Conservation (phyloP, 208 protist genomes). For the Crithidia fasciculata region DNA sequence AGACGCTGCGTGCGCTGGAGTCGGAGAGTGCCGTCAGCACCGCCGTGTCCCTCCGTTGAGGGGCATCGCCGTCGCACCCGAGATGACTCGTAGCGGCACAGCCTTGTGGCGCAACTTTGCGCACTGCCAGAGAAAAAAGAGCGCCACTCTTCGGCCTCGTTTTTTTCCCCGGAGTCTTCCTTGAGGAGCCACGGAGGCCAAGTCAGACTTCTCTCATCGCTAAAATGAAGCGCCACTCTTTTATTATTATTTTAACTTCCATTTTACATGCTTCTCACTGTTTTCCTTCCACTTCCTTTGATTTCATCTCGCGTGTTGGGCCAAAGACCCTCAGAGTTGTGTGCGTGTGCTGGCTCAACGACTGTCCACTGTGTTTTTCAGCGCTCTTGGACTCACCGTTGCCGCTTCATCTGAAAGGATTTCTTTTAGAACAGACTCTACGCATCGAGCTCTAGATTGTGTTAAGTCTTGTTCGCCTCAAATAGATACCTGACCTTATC, state of each 20-base stretch:
- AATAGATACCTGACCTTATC: no score
- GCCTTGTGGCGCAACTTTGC: not conserved
- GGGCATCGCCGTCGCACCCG: not conserved
- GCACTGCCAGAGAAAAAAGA: no score
- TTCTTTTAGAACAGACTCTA: not conserved
- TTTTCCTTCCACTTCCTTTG: not conserved
- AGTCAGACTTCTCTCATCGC: no score
- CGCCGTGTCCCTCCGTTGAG: conserved; percentile 22
- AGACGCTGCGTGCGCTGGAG: conserved; percentile 38
- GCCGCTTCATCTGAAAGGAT: no score
- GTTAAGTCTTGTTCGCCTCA: not conserved
- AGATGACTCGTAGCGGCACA: no score
- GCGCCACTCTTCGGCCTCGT: no score
- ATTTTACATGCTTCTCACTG: no score
- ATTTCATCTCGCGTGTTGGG: not conserved
- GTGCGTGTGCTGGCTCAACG: not conserved
- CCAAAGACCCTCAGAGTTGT: not conserved
- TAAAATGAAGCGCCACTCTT: no score
- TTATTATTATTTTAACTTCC: no score
- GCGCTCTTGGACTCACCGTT: not conserved
- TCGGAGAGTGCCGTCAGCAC: conserved; percentile 33
- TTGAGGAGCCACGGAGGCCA: no score
- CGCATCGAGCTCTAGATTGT: not conserved
- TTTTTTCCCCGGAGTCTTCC: no score
- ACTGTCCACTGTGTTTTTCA: not conserved